These are phyloP conservation scores for Irpex lacteus DNA, from an alignment of 1,284 basidiomycete species.

Conservation along the genomic window DNA sequence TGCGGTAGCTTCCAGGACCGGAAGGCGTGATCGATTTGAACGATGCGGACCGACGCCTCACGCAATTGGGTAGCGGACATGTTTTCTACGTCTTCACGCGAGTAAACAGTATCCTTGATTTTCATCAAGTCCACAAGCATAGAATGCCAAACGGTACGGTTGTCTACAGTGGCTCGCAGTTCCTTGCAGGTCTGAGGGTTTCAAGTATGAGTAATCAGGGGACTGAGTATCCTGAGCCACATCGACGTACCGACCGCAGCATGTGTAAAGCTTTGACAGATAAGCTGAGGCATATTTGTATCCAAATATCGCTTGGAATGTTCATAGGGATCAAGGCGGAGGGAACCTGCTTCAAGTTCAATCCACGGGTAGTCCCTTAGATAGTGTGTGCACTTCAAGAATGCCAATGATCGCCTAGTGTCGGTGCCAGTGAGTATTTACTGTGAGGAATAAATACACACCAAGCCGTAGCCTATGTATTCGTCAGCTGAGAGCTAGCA, in stretches of 20 bases:
- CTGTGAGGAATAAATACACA: too few relatives aligned
- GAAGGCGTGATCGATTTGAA: not conserved
- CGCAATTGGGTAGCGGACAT: not conserved
- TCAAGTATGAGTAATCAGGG: too few relatives aligned
- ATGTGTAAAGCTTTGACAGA: not conserved
- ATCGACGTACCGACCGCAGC: not conserved
- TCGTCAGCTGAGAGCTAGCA: too few relatives aligned
- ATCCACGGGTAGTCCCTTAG: too few relatives aligned
- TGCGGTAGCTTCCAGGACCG: not conserved
- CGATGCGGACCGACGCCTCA: not conserved
- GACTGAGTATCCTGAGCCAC: too few relatives aligned
- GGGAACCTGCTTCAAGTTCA: too few relatives aligned
- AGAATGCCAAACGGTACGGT: not conserved
- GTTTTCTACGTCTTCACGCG: not conserved
- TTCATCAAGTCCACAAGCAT: not conserved
- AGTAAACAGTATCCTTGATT: not conserved
- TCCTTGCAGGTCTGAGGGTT: not conserved
- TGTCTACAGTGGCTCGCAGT: not conserved
- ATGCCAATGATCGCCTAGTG: too few relatives aligned
- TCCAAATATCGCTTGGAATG: not conserved
- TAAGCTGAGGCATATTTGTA: not conserved
- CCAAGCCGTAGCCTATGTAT: too few relatives aligned
- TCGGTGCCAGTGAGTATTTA: too few relatives aligned
- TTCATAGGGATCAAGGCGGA: not conserved
- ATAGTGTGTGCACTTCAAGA: too few relatives aligned